phyloP scores from a whole-genome alignment of 257 asterid genomes.

The Solanum chiquidenum region DNA sequence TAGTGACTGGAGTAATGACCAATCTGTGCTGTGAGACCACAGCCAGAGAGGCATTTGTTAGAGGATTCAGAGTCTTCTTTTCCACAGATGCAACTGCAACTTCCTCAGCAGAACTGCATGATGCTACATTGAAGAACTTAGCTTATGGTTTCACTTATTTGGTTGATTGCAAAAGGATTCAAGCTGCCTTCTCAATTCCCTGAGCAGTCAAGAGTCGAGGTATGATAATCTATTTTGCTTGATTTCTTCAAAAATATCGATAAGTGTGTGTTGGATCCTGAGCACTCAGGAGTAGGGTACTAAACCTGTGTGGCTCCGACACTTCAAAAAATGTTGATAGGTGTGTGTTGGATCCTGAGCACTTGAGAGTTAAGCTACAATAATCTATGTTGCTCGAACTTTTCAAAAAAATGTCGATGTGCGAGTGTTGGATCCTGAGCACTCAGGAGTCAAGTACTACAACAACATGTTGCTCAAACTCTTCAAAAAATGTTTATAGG shows the following conservation, averaged over 20 bases:
- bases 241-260: background rate
- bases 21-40: conserved; percentile 70
- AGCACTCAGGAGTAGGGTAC: background rate
- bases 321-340: background rate
- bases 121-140: conserved; percentile 66
- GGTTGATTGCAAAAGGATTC: conserved; percentile 39
- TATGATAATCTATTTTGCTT: background rate
- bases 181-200: conserved; percentile 23
- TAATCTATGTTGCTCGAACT: background rate
- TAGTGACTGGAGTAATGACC: conserved; percentile 76
- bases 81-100: conserved; percentile 69
- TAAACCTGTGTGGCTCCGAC: background rate
- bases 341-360: background rate
- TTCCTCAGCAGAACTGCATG: conserved; percentile 50
- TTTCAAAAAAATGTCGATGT: background rate
- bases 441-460: background rate
- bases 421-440: background rate
- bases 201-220: background rate
- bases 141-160: conserved; percentile 69
- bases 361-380: background rate
- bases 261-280: background rate
- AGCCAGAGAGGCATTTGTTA: conserved; percentile 68
- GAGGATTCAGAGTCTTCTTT: conserved; percentile 65
- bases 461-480: background rate
- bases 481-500: background rate